Evolutionary conservation across 1,139 yeast species (phyloP).

Genomic region (Diutina ranongensis): DNA sequence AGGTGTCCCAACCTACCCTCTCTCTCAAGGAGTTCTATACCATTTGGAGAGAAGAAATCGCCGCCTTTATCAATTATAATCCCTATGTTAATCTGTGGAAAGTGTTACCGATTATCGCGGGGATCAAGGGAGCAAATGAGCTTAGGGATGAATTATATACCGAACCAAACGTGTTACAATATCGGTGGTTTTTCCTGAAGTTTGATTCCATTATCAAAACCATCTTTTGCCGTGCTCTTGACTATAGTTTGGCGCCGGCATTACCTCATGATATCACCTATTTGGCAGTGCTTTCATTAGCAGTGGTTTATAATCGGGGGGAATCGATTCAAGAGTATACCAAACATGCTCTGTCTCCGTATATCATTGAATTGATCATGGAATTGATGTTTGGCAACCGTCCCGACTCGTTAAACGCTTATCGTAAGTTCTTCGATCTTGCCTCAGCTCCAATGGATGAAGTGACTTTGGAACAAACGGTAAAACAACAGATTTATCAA

Average conservation of each 20-base stretch:
- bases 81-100: constrained; percentile 38
- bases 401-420: neutral
- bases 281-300: constrained; percentile 24
- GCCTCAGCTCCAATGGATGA: neutral
- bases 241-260: constrained; percentile 15
- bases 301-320: constrained; percentile 17
- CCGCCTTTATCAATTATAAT: constrained; percentile 20
- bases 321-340: constrained; percentile 15
- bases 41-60: constrained; percentile 27
- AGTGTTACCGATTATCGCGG: constrained; percentile 43
- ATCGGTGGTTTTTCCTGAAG: constrained; percentile 22
- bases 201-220: constrained; percentile 19
- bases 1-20: constrained; percentile 52
- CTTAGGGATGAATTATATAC: constrained; percentile 26
- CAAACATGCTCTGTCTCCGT: constrained; percentile 13
- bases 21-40: constrained; percentile 40
- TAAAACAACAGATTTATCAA: constrained; percentile 13
- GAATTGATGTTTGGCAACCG: constrained; percentile 15
- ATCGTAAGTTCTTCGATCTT: constrained; percentile 1
- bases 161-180: constrained; percentile 16
- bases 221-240: constrained; percentile 18
- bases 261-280: constrained; percentile 17
- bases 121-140: constrained; percentile 33
- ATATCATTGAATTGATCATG: constrained; percentile 15
- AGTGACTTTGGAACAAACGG: constrained; percentile 10